Conservation (phyloP, 192 early-diverging fungal genomes). For the Spizellomyces sp. region DNA sequence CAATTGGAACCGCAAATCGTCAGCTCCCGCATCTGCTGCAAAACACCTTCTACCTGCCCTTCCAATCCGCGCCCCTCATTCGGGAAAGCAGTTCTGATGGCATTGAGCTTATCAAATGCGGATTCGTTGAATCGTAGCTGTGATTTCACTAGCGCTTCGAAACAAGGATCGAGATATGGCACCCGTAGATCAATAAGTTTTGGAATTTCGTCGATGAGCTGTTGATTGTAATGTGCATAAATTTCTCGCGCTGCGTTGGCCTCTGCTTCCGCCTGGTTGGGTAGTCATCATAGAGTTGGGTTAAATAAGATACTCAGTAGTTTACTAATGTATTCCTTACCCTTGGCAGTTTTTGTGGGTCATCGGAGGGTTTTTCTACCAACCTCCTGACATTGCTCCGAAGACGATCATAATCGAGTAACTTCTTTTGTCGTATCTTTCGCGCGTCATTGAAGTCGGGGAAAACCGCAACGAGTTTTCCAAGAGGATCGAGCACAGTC, state of each 20-base stretch:
- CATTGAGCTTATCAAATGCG: slow-evolving; percentile 75
- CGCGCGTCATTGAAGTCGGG: slow-evolving; percentile 94
- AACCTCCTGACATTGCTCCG: slow-evolving; percentile 75
- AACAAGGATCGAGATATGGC: slow-evolving; percentile 90
- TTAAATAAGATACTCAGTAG: too few relatives aligned
- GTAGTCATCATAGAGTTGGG: too few relatives aligned
- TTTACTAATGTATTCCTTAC: slow-evolving; percentile 34
- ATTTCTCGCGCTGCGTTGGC: slow-evolving; percentile 69
- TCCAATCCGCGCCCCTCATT: slow-evolving; percentile 65
- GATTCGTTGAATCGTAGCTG: slow-evolving; percentile 90
- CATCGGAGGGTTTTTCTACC: slow-evolving; percentile 79
- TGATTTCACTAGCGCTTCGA: slow-evolving; percentile 93
- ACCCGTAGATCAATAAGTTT: slow-evolving; percentile 86
- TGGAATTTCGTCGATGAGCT: slow-evolving; percentile 85
- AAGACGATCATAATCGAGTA: slow-evolving; percentile 87
- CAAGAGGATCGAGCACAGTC: slow-evolving; percentile 90
- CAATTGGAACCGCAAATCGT: slow-evolving; percentile 73
- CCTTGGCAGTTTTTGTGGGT: slow-evolving; percentile 62
- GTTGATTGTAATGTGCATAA: slow-evolving; percentile 81
- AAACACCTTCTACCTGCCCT: slow-evolving; percentile 74
- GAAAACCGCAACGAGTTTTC: slow-evolving; percentile 76
- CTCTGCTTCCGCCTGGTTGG: slow-evolving; percentile 77
- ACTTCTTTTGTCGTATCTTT: slow-evolving; percentile 82
- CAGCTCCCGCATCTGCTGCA: slow-evolving; percentile 88
- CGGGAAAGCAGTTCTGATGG: slow-evolving; percentile 48